Evolutionary conservation across 2,329 filamentous ascomycete species (phyloP).

Genomic region (Teratosphaeria zuluensis): DNA sequence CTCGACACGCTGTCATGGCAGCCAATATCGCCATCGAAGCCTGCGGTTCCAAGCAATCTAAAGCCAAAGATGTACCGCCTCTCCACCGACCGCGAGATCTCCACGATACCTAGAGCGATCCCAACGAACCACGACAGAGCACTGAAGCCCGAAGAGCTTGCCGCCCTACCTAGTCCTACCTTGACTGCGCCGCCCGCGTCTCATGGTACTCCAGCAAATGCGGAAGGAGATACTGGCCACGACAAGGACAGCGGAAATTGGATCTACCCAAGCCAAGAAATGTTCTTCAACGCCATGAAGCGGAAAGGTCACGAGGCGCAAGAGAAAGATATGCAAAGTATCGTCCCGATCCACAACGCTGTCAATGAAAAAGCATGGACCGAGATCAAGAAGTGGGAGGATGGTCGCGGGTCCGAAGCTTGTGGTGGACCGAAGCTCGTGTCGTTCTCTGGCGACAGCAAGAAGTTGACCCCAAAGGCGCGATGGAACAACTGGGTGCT

Average conservation of each 20-base stretch:
- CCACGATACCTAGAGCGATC: slow-evolving; percentile 55
- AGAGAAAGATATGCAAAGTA: slow-evolving; percentile 72
- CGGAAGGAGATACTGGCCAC: slow-evolving; percentile 66
- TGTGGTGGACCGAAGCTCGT: slow-evolving; percentile 74
- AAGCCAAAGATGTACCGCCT: slow-evolving; percentile 32
- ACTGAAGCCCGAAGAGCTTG: slow-evolving; percentile 26
- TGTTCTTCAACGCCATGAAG: slow-evolving; percentile 96
- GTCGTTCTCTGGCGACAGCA: slow-evolving; percentile 63
- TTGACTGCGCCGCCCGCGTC: slow-evolving; percentile 4
- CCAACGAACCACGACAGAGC: slow-evolving; percentile 22
- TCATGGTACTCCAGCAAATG: slow-evolving; percentile 48
- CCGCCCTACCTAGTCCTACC: slow-evolving; percentile 17
- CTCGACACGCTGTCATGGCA: slow-evolving; percentile 11
- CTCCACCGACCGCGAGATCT: slow-evolving; percentile 61
- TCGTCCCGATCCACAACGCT: slow-evolving; percentile 96
- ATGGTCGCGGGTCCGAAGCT: slow-evolving; percentile 49
- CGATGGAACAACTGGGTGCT: slow-evolving; percentile 64
- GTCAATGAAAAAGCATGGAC: slow-evolving; percentile 95
- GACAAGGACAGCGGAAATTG: slow-evolving; percentile 70
- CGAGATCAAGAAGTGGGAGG: slow-evolving; percentile 86
- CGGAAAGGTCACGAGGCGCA: slow-evolving; percentile 71
- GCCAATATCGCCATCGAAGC: slow-evolving; percentile 8
- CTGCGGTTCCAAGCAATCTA: not conserved
- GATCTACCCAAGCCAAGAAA: slow-evolving; percentile 93
- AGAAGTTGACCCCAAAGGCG: slow-evolving; percentile 67